Evolutionary conservation across 2,329 filamentous ascomycete genomes (phyloP), one percentile per base, ranked within the genome.

Genomic region (Cordyceps cicadae): DNA sequence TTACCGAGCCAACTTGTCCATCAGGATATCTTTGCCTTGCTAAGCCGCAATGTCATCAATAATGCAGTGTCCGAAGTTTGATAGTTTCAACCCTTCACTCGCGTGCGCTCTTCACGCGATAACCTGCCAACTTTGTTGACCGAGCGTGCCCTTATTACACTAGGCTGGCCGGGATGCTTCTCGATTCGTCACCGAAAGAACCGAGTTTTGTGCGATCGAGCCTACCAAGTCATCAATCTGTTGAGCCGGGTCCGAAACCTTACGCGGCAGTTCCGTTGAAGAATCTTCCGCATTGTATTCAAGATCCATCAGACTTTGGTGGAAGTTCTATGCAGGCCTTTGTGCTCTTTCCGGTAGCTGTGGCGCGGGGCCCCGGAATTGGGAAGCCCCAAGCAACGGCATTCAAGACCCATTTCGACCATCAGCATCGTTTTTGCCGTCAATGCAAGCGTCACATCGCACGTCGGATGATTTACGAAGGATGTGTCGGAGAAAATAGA

Each of bases 91-190:
- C 39, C 12, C 41, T 41, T 17, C 15, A 15, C 34, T 56, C 32
- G 45, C 45, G 45, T 57, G 32, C 32, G 14, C 45, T 49, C 43
- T 56, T 56, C 54, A 56, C 54, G 55, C 55, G 55, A 58, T 43
- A 15, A 17, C 15, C 7, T 58, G 24, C 55, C 55, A 24, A 15
- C 29, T 50, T 21, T 51, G 46, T 32, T 26, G 45, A 58, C 55
- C 54, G 54, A 57, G 17, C 12, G 15, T 14, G 54, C 45, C 21
- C 14, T 49, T 29, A 32, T 49, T 29, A 32, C 32, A 19, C 11
- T 15, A 4, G 43, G 29, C 21, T 37, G 21, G 19, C 45, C 15
- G 43, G 43, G 54, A 32, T 48, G 29, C 6, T 37, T 19, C 45
- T 57, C 19, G n/a, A 57, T 57, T 41, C 43, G 54, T 49, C 45